Conservation (phyloP, 2,329 filamentous ascomycete genomes). For the Cercospora citrullina region DNA sequence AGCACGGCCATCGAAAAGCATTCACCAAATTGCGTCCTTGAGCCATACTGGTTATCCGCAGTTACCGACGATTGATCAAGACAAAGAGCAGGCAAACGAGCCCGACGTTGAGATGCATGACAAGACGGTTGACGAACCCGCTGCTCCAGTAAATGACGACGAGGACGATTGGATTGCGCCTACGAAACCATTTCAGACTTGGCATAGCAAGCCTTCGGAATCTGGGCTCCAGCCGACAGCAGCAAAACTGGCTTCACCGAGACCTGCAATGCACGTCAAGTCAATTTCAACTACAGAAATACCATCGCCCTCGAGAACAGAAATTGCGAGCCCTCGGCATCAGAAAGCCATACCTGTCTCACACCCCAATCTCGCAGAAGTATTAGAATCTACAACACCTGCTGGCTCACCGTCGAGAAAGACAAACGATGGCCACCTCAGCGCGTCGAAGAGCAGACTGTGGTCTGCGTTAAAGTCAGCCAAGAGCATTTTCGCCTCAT, state of each 20-base stretch:
- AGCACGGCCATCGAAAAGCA: slow-evolving; percentile 46
- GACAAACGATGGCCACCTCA: slow-evolving; percentile 74
- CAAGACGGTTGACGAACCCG: slow-evolving; percentile 20
- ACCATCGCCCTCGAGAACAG: slow-evolving; percentile 49
- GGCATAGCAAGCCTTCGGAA: slow-evolving; percentile 18
- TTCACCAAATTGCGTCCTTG: slow-evolving; percentile 33
- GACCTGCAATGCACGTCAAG: slow-evolving; percentile 39
- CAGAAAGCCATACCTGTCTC: slow-evolving; percentile 58
- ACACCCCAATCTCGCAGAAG: slow-evolving; percentile 43
- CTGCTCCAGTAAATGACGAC: slow-evolving; percentile 45
- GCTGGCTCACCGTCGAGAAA: slow-evolving; percentile 56
- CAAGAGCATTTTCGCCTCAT: slow-evolving; percentile 81
- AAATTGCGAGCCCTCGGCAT: slow-evolving; percentile 44
- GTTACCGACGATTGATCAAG: slow-evolving; percentile 35
- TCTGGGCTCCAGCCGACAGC: slow-evolving; percentile 16
- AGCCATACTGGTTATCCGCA: slow-evolving; percentile 46
- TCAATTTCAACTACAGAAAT: slow-evolving; percentile 39
- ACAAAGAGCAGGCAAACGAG: slow-evolving; percentile 15
- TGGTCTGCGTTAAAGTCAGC: slow-evolving; percentile 89
- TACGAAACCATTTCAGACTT: slow-evolving; percentile 28
- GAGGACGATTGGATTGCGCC: slow-evolving; percentile 63
- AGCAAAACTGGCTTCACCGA: slow-evolving; percentile 42
- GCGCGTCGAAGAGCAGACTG: slow-evolving; percentile 88
- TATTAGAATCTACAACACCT: slow-evolving; percentile 54
- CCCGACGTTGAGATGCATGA: slow-evolving; percentile 10